Evolutionary conservation across 2,329 filamentous ascomycete genomes (phyloP).

Genomic region (Dactylellina cionopaga): DNA sequence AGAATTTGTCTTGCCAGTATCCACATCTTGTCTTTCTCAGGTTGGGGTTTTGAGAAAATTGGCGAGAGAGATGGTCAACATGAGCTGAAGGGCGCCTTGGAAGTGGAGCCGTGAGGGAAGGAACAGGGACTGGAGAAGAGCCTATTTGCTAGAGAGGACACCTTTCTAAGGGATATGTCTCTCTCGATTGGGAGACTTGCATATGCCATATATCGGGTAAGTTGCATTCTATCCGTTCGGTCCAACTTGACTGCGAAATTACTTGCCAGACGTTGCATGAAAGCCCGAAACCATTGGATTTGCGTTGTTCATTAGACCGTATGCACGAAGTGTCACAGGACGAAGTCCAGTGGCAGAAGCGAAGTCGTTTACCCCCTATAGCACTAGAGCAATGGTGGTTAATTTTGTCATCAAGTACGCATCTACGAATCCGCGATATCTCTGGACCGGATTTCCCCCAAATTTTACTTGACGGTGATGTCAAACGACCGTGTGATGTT

Average conservation of each 20-base stretch:
- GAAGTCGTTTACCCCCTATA: neutral
- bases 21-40: slow-evolving; percentile 28
- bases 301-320: slow-evolving; percentile 19
- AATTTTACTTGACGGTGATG: slow-evolving; percentile 22
- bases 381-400: neutral
- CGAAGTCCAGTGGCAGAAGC: slow-evolving; percentile 1
- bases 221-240: neutral
- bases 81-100: slow-evolving; percentile 49
- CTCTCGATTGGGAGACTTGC: slow-evolving; percentile 33
- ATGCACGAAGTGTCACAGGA: slow-evolving; percentile 28
- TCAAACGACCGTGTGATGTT: slow-evolving; percentile 36
- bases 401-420: too few relatives aligned
- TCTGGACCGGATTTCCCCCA: neutral
- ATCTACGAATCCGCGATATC: too few relatives aligned
- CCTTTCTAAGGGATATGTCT: slow-evolving; percentile 2
- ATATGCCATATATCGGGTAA: slow-evolving; percentile 20
- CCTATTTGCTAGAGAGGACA: slow-evolving; percentile 36
- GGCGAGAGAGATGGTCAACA: slow-evolving; percentile 12
- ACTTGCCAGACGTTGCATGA: neutral
- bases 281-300: slow-evolving; percentile 14
- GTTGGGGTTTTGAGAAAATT: slow-evolving; percentile 10
- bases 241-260: neutral
- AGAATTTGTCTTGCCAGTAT: slow-evolving; percentile 17
- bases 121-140: slow-evolving; percentile 31
- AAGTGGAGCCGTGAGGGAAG: slow-evolving; percentile 26